A percentile compares a stretch with the other conserved stretches of the same genome.
These are phyloP conservation scores for Themeda triandra DNA, from an alignment of 176 grass and related monocot species.

Conservation along the genomic window DNA sequence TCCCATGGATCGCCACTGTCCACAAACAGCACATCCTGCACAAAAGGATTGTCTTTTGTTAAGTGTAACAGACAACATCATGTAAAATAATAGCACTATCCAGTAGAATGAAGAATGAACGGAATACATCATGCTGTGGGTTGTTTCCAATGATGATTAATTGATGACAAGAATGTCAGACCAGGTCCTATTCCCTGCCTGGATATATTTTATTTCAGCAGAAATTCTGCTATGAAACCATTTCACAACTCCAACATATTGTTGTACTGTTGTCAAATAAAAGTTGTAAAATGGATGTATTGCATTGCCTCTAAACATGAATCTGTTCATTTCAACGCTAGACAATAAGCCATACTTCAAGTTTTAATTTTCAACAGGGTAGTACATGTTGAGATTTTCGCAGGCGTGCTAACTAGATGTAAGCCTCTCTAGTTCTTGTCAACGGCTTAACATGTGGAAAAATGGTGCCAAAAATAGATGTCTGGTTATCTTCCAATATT, in stretches of 20 bases:
- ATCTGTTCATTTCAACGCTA: not conserved
- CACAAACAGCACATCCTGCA: constrained; percentile 85
- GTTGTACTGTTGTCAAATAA: not conserved
- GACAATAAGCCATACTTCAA: not conserved
- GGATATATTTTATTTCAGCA: not conserved
- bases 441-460: not conserved
- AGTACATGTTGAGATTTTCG: not conserved
- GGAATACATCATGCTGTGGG: not conserved
- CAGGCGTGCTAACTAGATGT: not conserved
- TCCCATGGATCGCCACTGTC: constrained; percentile 97
- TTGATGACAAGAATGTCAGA: not conserved
- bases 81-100: not conserved
- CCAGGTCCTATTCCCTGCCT: not conserved
- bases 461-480: not conserved
- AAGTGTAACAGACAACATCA: not conserved
- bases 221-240: not conserved
- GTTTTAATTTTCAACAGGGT: not conserved
- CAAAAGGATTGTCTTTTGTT: constrained; percentile 33
- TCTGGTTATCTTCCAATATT: not conserved
- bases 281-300: not conserved
- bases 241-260: not conserved
- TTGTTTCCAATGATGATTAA: not conserved
- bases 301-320: not conserved
- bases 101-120: not conserved
- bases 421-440: not conserved